Percentiles rank a stretch among this genome's conserved stretches.
Conservation (phyloP, 2,329 filamentous ascomycete genomes). For the Fusarium dimerum region DNA sequence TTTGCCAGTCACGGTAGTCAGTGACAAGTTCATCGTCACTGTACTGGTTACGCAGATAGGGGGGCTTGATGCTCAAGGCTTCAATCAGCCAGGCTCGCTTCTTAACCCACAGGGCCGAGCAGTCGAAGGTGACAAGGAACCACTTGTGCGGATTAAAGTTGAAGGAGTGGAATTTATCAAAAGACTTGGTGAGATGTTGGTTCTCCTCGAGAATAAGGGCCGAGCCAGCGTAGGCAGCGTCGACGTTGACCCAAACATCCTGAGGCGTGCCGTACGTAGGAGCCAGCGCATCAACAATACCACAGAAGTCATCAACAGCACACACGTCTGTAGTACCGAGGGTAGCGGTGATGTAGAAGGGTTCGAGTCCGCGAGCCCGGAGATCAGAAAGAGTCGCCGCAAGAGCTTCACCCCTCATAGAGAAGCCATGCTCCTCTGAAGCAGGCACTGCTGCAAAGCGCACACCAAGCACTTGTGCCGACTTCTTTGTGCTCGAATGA, state of each 20-base stretch:
- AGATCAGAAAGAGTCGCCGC: slow-evolving; percentile 64
- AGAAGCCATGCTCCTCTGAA: slow-evolving; percentile 62
- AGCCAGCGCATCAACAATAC: slow-evolving; percentile 58
- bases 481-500: slow-evolving; percentile 86
- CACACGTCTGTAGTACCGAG: slow-evolving; percentile 88
- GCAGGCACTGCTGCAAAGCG: slow-evolving; percentile 72
- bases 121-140: slow-evolving; percentile 92
- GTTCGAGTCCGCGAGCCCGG: slow-evolving; percentile 69
- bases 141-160: slow-evolving; percentile 98
- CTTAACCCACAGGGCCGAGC: slow-evolving; percentile 77
- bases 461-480: slow-evolving; percentile 82
- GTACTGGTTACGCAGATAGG: slow-evolving; percentile 80
- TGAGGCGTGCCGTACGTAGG: slow-evolving; percentile 33
- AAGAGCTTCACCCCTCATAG: slow-evolving; percentile 67
- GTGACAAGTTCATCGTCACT: slow-evolving; percentile 83
- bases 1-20: slow-evolving; percentile 97
- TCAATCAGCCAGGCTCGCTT: slow-evolving; percentile 74
- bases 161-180: slow-evolving; percentile 79
- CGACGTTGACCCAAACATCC: slow-evolving; percentile 86
- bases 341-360: slow-evolving; percentile 83
- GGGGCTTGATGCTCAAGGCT: slow-evolving; percentile 75
- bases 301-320: slow-evolving; percentile 78
- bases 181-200: slow-evolving; percentile 63
- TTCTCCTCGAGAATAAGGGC: slow-evolving; percentile 82
- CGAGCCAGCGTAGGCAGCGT: slow-evolving; percentile 89